Conservation (phyloP, 169 alveolate genomes). For the Plasmodium malariae region DNA sequence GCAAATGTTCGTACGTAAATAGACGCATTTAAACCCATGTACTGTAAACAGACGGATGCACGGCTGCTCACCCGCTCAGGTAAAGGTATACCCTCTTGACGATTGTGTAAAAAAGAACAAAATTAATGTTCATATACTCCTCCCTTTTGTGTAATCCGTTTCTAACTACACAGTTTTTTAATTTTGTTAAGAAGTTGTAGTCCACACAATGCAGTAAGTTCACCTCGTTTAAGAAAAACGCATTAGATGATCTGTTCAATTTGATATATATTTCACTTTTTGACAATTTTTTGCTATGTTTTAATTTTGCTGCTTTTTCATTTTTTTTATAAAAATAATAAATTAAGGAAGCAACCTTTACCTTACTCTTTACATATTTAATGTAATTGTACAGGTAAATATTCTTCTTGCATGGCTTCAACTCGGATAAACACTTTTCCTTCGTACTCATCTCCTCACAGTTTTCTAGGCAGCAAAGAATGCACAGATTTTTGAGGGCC, state of each 20-base stretch:
- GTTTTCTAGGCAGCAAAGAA: slow-evolving; percentile 39
- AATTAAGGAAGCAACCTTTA: slow-evolving; percentile 4
- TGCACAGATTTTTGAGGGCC: slow-evolving; percentile 14
- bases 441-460: slow-evolving; percentile 8
- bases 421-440: slow-evolving; percentile 2
- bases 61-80: slow-evolving; percentile 14
- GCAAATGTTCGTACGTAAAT: too few relatives aligned
- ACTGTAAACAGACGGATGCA: too few relatives aligned
- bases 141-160: not conserved
- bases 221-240: not conserved
- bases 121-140: not conserved
- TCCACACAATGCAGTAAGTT: slow-evolving; percentile 14
- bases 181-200: not conserved
- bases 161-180: not conserved
- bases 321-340: slow-evolving; percentile 28
- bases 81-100: not conserved
- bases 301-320: not conserved
- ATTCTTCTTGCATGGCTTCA: slow-evolving; percentile 19
- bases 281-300: not conserved
- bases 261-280: slow-evolving; percentile 12
- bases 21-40: too few relatives aligned
- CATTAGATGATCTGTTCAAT: slow-evolving; percentile 4
- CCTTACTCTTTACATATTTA: slow-evolving; percentile 15
- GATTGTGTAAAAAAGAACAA: slow-evolving; percentile 1
- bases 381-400: slow-evolving; percentile 37